A percentile compares a stretch with the other conserved stretches of the same genome.
phyloP scores from a whole-genome alignment of 2,329 filamentous ascomycete species.

The Arthroderma uncinatum region DNA sequence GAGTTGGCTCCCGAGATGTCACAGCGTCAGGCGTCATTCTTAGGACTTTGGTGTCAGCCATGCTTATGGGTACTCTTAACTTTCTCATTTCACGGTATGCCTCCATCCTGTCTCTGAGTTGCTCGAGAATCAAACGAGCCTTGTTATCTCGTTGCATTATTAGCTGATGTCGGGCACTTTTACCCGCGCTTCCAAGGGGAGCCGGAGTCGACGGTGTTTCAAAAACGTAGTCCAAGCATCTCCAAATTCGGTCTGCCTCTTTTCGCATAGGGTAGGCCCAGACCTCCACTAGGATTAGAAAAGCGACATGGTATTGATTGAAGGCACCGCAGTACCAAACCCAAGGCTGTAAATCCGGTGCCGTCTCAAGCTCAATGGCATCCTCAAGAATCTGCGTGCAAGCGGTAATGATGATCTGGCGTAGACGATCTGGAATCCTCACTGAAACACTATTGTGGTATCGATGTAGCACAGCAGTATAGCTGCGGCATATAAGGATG shows the following conservation, averaged over 20 bases:
- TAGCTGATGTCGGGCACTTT: slow-evolving; percentile 13
- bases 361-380: slow-evolving; percentile 44
- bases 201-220: slow-evolving; percentile 41
- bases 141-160: slow-evolving; percentile 42
- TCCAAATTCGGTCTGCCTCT: slow-evolving; percentile 57
- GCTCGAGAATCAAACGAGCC: slow-evolving; percentile 48
- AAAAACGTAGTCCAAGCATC: slow-evolving; percentile 61
- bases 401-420: slow-evolving; percentile 52
- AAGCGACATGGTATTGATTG: slow-evolving; percentile 60
- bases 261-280: slow-evolving; percentile 47
- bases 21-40: neutral
- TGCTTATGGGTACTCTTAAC: slow-evolving; percentile 20
- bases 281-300: slow-evolving; percentile 58
- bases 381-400: slow-evolving; percentile 46
- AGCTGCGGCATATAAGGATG: slow-evolving; percentile 51
- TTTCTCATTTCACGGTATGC: slow-evolving; percentile 23
- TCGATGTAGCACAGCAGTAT: slow-evolving; percentile 57
- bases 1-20: neutral
- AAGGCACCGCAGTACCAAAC: slow-evolving; percentile 61
- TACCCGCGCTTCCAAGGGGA: slow-evolving; percentile 24
- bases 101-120: slow-evolving; percentile 42
- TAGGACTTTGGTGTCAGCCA: slow-evolving; percentile 9
- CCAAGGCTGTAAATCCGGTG: slow-evolving; percentile 47
- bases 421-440: slow-evolving; percentile 43
- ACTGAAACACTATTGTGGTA: slow-evolving; percentile 43